phyloP scores from a whole-genome alignment of 129 eudicot genomes.

The Mikania micrantha region DNA sequence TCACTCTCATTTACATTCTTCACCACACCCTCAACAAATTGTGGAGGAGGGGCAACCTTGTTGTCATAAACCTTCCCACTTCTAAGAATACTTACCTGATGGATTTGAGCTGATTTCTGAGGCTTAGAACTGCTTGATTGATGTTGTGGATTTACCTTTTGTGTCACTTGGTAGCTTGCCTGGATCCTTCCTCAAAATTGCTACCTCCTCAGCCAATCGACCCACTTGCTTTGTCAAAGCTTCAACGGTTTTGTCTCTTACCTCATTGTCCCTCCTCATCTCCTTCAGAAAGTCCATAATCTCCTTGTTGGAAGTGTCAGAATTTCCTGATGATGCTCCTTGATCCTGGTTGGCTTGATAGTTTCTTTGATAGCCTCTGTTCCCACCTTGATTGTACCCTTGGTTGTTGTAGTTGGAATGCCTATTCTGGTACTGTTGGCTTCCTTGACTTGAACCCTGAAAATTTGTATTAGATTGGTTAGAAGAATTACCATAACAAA shows the following conservation, averaged over 20 bases:
- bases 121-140: neutral
- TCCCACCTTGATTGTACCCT: too few species aligned
- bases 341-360: too few species aligned
- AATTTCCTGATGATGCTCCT: too few species aligned
- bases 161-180: neutral
- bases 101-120: neutral
- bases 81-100: neutral
- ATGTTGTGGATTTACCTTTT: neutral
- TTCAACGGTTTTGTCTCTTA: too few species aligned
- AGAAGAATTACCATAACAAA: too few species aligned
- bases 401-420: too few species aligned
- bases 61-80: neutral
- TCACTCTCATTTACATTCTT: neutral
- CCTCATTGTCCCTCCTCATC: too few species aligned
- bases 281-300: too few species aligned
- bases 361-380: neutral
- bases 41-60: neutral
- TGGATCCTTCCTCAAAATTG: too few species aligned
- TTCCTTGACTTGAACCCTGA: neutral
- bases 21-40: neutral
- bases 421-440: neutral
- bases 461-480: neutral
- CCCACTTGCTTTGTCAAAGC: too few species aligned
- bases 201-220: too few species aligned
- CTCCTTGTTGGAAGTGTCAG: too few species aligned